These are phyloP conservation scores for Pulicaria dysenterica DNA, from an alignment of 129 eudicot genomes.

Conservation along the genomic window DNA sequence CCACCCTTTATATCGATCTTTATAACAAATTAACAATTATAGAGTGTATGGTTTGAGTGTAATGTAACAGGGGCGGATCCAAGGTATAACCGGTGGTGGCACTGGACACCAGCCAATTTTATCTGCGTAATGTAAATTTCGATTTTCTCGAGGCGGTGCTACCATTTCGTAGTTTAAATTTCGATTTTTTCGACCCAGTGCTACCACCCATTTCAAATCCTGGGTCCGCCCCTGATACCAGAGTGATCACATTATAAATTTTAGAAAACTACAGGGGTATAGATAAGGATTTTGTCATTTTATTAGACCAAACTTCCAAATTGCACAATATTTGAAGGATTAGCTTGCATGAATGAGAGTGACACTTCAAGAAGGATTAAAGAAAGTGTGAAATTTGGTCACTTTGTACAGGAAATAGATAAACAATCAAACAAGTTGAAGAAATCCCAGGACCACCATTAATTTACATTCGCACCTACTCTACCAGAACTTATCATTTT, in stretches of 20 bases:
- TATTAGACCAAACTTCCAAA: constrained; percentile 29
- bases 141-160: no score
- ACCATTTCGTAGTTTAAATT: no score
- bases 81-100: no score
- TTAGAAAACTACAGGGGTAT: constrained; percentile 11
- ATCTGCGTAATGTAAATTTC: no score
- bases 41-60: no score
- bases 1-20: no score
- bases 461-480: constrained; percentile 47
- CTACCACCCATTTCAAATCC: no score
- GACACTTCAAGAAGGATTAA: constrained; percentile 37
- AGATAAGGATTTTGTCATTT: neutral
- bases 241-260: constrained; percentile 7
- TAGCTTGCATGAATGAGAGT: constrained; percentile 35
- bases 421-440: constrained; percentile 33
- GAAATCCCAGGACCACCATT: constrained; percentile 54
- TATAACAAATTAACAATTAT: no score
- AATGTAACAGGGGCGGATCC: no score
- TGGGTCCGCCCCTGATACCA: neutral
- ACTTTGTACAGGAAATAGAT: constrained; percentile 28
- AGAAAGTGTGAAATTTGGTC: constrained; percentile 24
- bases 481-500: constrained; percentile 46
- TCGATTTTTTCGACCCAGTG: no score
- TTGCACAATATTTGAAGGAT: constrained; percentile 27
- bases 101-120: no score